Percentiles rank a stretch among this genome's conserved stretches.
Evolutionary conservation across 257 asterid genomes (phyloP).

Genomic region (Solanum raphanifolium): DNA sequence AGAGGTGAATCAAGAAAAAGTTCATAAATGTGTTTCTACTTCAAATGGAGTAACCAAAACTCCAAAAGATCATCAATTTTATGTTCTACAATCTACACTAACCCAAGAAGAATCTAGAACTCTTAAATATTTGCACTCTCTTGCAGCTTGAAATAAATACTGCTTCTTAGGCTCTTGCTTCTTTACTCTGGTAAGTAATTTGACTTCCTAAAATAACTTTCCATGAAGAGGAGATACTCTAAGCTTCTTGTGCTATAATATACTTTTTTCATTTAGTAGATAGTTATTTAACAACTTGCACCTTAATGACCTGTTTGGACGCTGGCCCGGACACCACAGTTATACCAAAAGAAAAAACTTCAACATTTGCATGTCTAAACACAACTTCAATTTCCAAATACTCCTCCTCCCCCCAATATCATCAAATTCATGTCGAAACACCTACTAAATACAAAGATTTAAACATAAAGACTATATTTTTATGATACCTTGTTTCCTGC

Average conservation of each 20-base stretch:
- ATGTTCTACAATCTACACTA: neutral
- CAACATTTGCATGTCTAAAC: neutral
- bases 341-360: neutral
- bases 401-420: neutral
- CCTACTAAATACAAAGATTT: neutral
- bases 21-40: neutral
- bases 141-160: neutral
- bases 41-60: neutral
- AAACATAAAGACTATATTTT: neutral
- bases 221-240: neutral
- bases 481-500: conserved; percentile 34
- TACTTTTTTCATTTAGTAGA: neutral
- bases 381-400: neutral
- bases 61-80: neutral
- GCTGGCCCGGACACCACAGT: neutral
- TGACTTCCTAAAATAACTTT: neutral
- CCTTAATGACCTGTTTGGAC: neutral
- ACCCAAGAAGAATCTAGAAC: neutral
- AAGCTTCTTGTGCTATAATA: neutral
- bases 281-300: neutral
- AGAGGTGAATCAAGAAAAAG: neutral
- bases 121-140: neutral
- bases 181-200: neutral
- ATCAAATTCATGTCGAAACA: neutral
- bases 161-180: neutral